Base-by-base conservation (phyloP, 2,329 filamentous ascomycete species). In the Cladosporium austrohemisphaericum region DNA sequence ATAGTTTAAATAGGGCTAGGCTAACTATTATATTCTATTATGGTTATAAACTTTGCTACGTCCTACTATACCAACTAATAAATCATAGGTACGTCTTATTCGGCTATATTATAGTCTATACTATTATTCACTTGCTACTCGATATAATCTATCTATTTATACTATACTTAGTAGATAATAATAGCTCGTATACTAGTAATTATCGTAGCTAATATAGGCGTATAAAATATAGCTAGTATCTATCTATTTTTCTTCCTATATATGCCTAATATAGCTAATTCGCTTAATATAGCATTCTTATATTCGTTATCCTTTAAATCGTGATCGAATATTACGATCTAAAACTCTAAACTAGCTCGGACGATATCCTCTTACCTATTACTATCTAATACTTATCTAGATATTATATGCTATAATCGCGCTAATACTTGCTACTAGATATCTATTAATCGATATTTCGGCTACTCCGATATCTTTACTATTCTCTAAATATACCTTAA, bases 161-260 rank as follows among this genome's bases (percentile, higher is more conserved):
- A 20, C 41, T 13, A 46, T 14, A 31, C 23, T 19, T 31, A 31
- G n/a, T 22, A 22, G 20, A 46, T 36, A 19, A 46, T n/a, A 7
- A 46, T 46, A 22, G 41, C 41, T 33, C 41, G 41, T 31, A 46
- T 46, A n/a, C 23, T 46, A n/a, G 18, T 36, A 20, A 46, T 46
- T 7, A 28, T 28, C 7, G 41, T 19, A 7, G 41, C 41, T 14
- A 46, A 46, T n/a, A 31, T 36, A 31, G 41, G 41, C 28, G 41
- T 36, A 31, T 46, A 46, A 46, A 19, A 35, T 18, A 46, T 46
- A 8, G 41, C 41, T 8, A 22, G 41, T 6, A 46, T 23, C 41
- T 22, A 46, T 26, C 41, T 31, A 9, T 36, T 36, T n/a, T 46
- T 46, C n/a, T 28, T n/a, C 10, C 41, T 23, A 36, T 23, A 35